Evolutionary conservation across 495 filamentous ascomycete genomes (phyloP).

Genomic region (Geopyxis carbonaria): DNA sequence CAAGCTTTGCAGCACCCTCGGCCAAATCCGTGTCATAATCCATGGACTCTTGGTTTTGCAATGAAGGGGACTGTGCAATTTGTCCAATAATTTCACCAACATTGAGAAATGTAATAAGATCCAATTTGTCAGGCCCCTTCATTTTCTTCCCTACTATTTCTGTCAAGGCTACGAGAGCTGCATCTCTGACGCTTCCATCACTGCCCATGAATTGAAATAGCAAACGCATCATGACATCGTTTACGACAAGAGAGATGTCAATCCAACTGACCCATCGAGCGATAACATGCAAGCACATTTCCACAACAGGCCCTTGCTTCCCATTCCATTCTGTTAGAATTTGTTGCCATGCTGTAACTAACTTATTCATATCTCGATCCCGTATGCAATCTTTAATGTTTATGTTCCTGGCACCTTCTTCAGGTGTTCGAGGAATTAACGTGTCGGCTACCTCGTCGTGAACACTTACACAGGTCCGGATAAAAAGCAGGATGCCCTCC

Average conservation of each 20-base stretch:
- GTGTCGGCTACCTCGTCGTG: conserved; percentile 97
- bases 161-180: conserved; percentile 80
- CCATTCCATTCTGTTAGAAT: conserved; percentile 66
- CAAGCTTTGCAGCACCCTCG: conserved; percentile 86
- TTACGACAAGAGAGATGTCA: conserved; percentile 82
- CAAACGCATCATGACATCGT: conserved; percentile 63
- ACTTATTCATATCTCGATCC: conserved; percentile 64
- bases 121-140: conserved; percentile 77
- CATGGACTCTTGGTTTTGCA: conserved; percentile 58
- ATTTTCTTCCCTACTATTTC: conserved; percentile 97
- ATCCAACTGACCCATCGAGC: conserved; percentile 97
- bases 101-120: conserved; percentile 82
- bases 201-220: conserved; percentile 61
- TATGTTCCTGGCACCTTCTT: conserved; percentile 61
- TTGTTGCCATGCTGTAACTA: conserved; percentile 78
- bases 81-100: conserved; percentile 64
- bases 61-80: conserved; percentile 59
- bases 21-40: conserved; percentile 88
- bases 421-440: conserved; percentile 53
- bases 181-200: conserved; percentile 63
- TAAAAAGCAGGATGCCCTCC: conserved; percentile 64
- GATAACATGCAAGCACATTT: conserved; percentile 73
- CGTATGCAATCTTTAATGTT: conserved; percentile 80
- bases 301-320: conserved; percentile 54
- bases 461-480: conserved; percentile 68